Conservation (phyloP, 441 rosid species). For the Euphorbia corollata region DNA sequence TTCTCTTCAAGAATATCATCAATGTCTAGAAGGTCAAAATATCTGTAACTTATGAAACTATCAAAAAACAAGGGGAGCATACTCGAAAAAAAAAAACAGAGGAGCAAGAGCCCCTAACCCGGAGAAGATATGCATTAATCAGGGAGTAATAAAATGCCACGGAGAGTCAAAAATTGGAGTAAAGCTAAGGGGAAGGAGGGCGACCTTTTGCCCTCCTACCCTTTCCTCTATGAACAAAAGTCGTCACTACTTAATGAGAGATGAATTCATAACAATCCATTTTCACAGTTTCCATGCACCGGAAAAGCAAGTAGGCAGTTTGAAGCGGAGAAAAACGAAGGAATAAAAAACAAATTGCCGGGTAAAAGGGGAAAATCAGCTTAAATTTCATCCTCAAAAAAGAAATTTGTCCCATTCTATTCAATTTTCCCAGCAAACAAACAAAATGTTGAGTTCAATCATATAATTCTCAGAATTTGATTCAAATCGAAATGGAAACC, state of each 20-base stretch:
- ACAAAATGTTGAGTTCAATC: not conserved
- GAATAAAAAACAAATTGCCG: not conserved
- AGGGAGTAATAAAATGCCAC: not conserved
- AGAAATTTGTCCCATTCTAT: not conserved
- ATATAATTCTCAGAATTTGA: not conserved
- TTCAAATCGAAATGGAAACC: not conserved
- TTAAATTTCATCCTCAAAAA: not conserved
- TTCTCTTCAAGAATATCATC: not conserved
- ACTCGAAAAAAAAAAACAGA: not conserved
- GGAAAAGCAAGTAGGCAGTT: too few relatives aligned
- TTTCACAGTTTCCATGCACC: not conserved
- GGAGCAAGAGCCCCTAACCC: not conserved
- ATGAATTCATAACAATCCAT: not conserved
- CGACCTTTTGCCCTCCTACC: too few relatives aligned
- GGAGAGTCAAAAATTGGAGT: too few relatives aligned
- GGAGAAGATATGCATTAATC: not conserved
- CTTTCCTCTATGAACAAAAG: not conserved
- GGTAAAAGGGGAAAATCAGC: not conserved
- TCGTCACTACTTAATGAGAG: not conserved
- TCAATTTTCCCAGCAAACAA: slow-evolving; percentile 10
- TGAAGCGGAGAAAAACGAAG: too few relatives aligned
- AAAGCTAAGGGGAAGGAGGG: too few relatives aligned
- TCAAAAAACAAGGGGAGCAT: not conserved
- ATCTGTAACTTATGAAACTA: not conserved
- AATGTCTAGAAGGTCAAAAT: not conserved